Evolutionary conservation across 768 basidiomycete genomes (phyloP).

Genomic region (Lactifluus echinatus): DNA sequence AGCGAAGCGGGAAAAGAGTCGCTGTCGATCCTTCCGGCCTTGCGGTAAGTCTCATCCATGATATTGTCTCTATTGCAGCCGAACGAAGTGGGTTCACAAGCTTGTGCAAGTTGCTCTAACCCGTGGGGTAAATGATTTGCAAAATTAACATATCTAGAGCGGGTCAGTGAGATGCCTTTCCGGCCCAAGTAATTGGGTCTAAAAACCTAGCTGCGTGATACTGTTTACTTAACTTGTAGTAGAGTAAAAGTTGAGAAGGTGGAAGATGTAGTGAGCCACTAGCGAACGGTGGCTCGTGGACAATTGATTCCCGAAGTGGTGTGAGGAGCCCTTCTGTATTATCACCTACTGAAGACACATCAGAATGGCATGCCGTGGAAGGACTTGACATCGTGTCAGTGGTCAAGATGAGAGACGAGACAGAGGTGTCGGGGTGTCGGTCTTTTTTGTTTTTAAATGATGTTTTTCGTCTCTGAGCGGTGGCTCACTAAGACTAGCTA

Average conservation of each 20-base stretch:
- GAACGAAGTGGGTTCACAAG: slow-evolving; percentile 36
- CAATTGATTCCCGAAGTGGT: background rate
- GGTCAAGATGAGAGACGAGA: too few relatives aligned
- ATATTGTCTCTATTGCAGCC: slow-evolving; percentile 32
- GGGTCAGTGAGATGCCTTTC: too few relatives aligned
- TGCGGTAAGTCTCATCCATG: slow-evolving; percentile 38
- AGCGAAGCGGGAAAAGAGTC: slow-evolving; percentile 30
- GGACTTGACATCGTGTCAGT: too few relatives aligned
- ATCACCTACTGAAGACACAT: too few relatives aligned
- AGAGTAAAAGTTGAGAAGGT: slow-evolving; percentile 14
- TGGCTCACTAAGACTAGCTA: too few relatives aligned
- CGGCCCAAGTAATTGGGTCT: too few relatives aligned
- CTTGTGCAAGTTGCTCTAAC: slow-evolving; percentile 26
- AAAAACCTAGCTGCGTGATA: background rate
- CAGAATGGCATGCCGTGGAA: too few relatives aligned
- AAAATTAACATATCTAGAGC: slow-evolving; percentile 4
- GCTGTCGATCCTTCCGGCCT: slow-evolving; percentile 34
- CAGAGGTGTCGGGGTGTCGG: too few relatives aligned
- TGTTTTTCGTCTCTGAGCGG: too few relatives aligned
- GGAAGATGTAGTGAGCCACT: slow-evolving; percentile 13
- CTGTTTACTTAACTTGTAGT: slow-evolving; percentile 10
- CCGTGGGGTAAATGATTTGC: slow-evolving; percentile 1
- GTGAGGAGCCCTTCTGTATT: background rate
- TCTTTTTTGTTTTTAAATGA: too few relatives aligned
- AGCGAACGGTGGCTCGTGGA: slow-evolving; percentile 14